These are phyloP conservation scores for Acanthamoeba triangularis DNA, from an alignment of 208 protist species.

Conservation along the genomic window DNA sequence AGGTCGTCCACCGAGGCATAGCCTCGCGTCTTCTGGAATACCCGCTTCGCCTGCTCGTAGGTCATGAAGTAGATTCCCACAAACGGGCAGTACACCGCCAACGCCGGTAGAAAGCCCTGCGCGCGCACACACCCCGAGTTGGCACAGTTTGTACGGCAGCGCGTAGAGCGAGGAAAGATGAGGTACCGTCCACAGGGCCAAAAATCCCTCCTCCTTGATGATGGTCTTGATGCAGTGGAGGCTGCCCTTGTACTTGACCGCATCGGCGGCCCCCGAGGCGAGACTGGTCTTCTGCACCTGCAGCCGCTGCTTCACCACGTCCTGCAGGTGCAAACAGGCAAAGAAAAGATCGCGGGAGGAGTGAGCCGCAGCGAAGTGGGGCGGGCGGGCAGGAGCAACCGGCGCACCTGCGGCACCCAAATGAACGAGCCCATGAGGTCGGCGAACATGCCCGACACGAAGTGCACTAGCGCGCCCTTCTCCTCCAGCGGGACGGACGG, in stretches of 20 bases:
- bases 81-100: slow-evolving; percentile 86
- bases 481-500: slow-evolving; percentile 69
- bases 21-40: slow-evolving; percentile 32
- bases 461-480: slow-evolving; percentile 80
- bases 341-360: neutral
- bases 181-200: slow-evolving; percentile 82
- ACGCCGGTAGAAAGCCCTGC: slow-evolving; percentile 82
- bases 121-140: neutral
- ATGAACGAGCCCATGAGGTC: slow-evolving; percentile 85
- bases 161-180: neutral
- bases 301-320: slow-evolving; percentile 89
- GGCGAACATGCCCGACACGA: slow-evolving; percentile 82
- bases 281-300: slow-evolving; percentile 82
- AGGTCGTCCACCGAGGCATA: slow-evolving; percentile 70
- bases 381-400: neutral
- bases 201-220: slow-evolving; percentile 81
- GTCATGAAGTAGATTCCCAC: slow-evolving; percentile 88
- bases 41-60: slow-evolving; percentile 85
- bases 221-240: slow-evolving; percentile 80
- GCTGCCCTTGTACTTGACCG: slow-evolving; percentile 77
- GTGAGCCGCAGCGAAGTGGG: neutral
- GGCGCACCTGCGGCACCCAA: slow-evolving; percentile 85
- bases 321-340: neutral
- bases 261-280: neutral
- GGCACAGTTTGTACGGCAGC: neutral